Conservation (phyloP, 176 grass and related monocot genomes). For the Phoenix roebelenii region DNA sequence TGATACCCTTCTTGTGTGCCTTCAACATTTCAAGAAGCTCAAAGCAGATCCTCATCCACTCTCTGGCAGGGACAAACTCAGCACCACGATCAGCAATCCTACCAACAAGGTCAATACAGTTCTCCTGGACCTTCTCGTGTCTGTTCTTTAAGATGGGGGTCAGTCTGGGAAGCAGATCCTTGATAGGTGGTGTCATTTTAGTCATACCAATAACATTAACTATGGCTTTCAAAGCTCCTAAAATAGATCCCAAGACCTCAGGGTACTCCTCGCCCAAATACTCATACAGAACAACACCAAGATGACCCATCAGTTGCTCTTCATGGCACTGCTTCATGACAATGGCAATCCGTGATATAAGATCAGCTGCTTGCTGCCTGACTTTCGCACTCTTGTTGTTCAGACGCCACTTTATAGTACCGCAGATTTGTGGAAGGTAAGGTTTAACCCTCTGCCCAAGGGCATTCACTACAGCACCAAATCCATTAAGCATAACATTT, state of each 20-base stretch:
- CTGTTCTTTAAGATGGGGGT: constrained; percentile 96
- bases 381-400: constrained; percentile 99
- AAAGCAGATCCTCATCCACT: constrained; percentile 99
- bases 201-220: constrained; percentile 99
- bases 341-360: constrained; percentile 89
- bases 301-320: constrained; percentile 93
- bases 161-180: constrained; percentile 89
- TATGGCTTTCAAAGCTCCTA: constrained; percentile 95
- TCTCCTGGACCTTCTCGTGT: constrained; percentile 98
- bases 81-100: constrained; percentile 95
- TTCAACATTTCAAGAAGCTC: constrained; percentile 98
- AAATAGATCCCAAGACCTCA: constrained; percentile 90
- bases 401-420: constrained; percentile 96
- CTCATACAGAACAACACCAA: constrained; percentile 93
- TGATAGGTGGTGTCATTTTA: constrained; percentile 98
- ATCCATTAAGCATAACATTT: constrained; percentile 99
- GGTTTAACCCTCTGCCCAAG: constrained; percentile 81
- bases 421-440: constrained; percentile 96
- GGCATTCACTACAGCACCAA: constrained; percentile 94
- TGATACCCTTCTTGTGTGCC: constrained; percentile 96
- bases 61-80: constrained; percentile 91
- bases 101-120: constrained; percentile 95
- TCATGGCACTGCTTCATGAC: constrained; percentile 98
- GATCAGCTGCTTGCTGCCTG: constrained; percentile 93
- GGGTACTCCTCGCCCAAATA: constrained; percentile 98